Percentiles rank a stretch among this genome's conserved stretches.
These are phyloP conservation scores for Mycena chlorophos DNA, from an alignment of 768 basidiomycete species.

Conservation along the genomic window DNA sequence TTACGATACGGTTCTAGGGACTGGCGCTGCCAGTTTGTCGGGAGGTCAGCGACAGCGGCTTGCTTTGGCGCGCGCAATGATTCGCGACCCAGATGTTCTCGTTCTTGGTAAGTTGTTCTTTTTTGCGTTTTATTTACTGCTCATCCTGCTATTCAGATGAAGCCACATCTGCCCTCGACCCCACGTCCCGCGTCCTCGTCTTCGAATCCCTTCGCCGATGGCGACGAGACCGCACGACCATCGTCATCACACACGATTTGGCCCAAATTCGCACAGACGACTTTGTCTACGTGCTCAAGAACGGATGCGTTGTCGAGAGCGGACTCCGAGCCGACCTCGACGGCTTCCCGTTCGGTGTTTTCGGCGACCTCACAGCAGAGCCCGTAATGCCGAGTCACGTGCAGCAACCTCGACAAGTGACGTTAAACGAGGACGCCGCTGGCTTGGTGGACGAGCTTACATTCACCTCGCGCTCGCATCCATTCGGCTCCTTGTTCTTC, in stretches of 20 bases:
- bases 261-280: slow-evolving; percentile 73
- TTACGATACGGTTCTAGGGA: slow-evolving; percentile 82
- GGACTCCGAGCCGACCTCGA: slow-evolving; percentile 86
- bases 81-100: slow-evolving; percentile 84
- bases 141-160: slow-evolving; percentile 59
- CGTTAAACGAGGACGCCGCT: background rate
- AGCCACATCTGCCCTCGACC: slow-evolving; percentile 82
- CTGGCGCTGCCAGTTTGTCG: slow-evolving; percentile 73
- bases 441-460: background rate
- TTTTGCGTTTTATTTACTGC: slow-evolving; percentile 39
- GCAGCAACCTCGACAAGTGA: background rate
- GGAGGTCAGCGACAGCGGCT: slow-evolving; percentile 93
- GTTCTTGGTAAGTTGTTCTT: slow-evolving; percentile 72
- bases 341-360: slow-evolving; percentile 7
- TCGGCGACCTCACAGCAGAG: slow-evolving; percentile 2
- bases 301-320: slow-evolving; percentile 80
- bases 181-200: slow-evolving; percentile 82
- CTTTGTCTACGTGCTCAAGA: slow-evolving; percentile 90
- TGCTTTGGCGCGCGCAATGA: slow-evolving; percentile 81
- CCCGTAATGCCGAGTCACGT: slow-evolving; percentile 3
- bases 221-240: slow-evolving; percentile 79
- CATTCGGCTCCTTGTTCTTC: slow-evolving; percentile 13
- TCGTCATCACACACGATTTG: slow-evolving; percentile 95
- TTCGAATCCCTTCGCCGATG: slow-evolving; percentile 69
- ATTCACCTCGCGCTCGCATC: slow-evolving; percentile 5